phyloP scores from a whole-genome alignment of 306 rosid genomes.

The Crataegus laevigata region DNA sequence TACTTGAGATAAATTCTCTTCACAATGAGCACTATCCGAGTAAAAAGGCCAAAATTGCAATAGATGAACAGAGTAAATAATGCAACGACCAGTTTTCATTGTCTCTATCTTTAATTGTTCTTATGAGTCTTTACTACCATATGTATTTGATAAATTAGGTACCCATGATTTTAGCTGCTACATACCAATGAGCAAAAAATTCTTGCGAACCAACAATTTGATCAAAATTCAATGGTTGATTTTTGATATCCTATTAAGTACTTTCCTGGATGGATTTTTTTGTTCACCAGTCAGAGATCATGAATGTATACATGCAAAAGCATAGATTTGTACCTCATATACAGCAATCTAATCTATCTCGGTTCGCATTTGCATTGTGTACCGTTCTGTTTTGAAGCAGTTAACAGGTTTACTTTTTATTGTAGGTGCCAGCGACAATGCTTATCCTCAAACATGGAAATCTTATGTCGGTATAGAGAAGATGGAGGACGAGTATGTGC shows the following conservation, averaged over 20 bases:
- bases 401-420: constrained; percentile 13
- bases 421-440: constrained; percentile 38
- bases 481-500: constrained; percentile 75
- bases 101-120: constrained; percentile 6
- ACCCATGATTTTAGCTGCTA: not conserved
- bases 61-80: constrained; percentile 53
- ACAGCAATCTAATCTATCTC: not conserved
- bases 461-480: constrained; percentile 53
- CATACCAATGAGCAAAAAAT: not conserved
- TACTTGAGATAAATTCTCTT: constrained; percentile 42
- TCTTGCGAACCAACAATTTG: not conserved
- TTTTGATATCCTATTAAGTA: not conserved
- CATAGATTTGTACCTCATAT: not conserved
- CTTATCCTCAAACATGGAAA: constrained; percentile 42
- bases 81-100: constrained; percentile 12
- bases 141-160: not conserved
- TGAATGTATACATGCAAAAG: not conserved
- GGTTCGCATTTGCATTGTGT: constrained; percentile 1
- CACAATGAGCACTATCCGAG: constrained; percentile 49
- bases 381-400: constrained; percentile 12
- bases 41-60: constrained; percentile 64
- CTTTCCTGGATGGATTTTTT: not conserved
- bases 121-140: not conserved
- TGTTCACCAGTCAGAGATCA: not conserved
- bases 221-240: not conserved